A percentile compares a stretch with the other conserved stretches of the same genome.
These are phyloP conservation scores for Pilaira anomala DNA, from an alignment of 192 early-diverging fungal species.

Conservation along the genomic window DNA sequence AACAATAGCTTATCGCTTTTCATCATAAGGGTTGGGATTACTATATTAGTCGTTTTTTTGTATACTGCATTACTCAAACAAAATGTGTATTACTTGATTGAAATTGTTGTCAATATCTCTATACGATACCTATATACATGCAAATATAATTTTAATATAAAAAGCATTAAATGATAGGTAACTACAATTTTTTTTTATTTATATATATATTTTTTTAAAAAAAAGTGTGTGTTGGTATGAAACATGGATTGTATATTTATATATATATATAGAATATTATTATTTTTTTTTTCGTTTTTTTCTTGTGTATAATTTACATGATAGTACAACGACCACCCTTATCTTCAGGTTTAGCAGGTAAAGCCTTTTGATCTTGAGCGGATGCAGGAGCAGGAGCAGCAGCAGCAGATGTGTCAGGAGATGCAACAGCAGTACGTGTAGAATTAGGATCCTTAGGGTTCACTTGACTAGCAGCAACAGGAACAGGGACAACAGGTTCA, in stretches of 20 bases:
- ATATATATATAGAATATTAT: background rate
- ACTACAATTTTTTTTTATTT: too few species aligned
- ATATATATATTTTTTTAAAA: too few species aligned
- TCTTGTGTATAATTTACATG: background rate
- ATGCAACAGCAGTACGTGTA: background rate
- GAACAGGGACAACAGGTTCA: constrained; percentile 1
- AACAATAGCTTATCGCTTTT: too few species aligned
- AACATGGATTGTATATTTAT: background rate
- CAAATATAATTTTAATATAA: too few species aligned
- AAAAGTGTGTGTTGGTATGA: background rate
- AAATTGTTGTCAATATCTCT: too few species aligned
- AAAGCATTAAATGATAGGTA: too few species aligned
- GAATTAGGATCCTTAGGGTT: constrained; percentile 1
- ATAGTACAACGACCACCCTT: constrained; percentile 7
- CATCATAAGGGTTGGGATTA: too few species aligned
- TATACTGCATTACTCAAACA: too few species aligned
- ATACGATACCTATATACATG: too few species aligned
- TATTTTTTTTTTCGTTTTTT: background rate
- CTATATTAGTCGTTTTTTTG: too few species aligned
- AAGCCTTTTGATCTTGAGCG: background rate
- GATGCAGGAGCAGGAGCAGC: background rate
- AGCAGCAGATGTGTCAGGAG: constrained; percentile 3
- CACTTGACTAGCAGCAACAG: constrained; percentile 14
- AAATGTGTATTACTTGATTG: too few species aligned
- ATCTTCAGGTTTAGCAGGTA: background rate